Evolutionary conservation across 805 yeast genomes (phyloP).

Genomic region (Candida maris): DNA sequence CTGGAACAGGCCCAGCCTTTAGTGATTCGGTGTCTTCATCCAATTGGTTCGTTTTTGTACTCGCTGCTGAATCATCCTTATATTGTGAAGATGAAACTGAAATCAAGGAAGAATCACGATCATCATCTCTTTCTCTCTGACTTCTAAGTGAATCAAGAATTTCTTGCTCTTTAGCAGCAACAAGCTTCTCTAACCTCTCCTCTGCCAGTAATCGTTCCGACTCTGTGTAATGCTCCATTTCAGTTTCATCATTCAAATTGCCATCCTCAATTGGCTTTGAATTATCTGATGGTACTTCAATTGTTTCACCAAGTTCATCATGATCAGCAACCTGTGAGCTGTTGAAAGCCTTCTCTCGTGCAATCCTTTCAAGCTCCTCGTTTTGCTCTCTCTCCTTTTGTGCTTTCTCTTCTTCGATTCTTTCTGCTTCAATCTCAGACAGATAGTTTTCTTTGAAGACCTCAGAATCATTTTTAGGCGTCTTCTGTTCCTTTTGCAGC

Average conservation of each 20-base stretch:
- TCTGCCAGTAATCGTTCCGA: slow-evolving; percentile 27
- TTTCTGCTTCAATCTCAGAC: slow-evolving; percentile 27
- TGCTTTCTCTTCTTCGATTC: slow-evolving; percentile 31
- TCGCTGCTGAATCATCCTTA: slow-evolving; percentile 3
- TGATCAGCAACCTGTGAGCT: slow-evolving; percentile 3
- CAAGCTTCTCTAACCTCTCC: slow-evolving; percentile 25
- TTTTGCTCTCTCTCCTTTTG: slow-evolving; percentile 38
- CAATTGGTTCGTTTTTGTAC: neutral
- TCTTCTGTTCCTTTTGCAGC: slow-evolving; percentile 18
- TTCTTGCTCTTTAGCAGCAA: slow-evolving; percentile 26
- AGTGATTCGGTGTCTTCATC: slow-evolving; percentile 2
- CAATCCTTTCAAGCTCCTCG: slow-evolving; percentile 36
- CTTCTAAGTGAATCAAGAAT: slow-evolving; percentile 21
- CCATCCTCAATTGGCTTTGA: slow-evolving; percentile 11
- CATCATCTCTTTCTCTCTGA: slow-evolving; percentile 19
- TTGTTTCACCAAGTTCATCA: slow-evolving; percentile 6
- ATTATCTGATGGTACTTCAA: slow-evolving; percentile 10
- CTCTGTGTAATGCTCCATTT: slow-evolving; percentile 20
- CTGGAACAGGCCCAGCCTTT: neutral
- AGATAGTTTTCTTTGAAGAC: slow-evolving; percentile 15
- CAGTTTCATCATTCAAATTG: slow-evolving; percentile 6
- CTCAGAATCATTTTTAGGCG: slow-evolving; percentile 17
- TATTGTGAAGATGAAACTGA: slow-evolving; percentile 16
- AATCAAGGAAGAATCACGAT: slow-evolving; percentile 16
- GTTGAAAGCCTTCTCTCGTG: slow-evolving; percentile 25